Evolutionary conservation across 208 protist species (phyloP), one percentile per base, ranked within the genome.

Genomic region (Strigomonas culicis): DNA sequence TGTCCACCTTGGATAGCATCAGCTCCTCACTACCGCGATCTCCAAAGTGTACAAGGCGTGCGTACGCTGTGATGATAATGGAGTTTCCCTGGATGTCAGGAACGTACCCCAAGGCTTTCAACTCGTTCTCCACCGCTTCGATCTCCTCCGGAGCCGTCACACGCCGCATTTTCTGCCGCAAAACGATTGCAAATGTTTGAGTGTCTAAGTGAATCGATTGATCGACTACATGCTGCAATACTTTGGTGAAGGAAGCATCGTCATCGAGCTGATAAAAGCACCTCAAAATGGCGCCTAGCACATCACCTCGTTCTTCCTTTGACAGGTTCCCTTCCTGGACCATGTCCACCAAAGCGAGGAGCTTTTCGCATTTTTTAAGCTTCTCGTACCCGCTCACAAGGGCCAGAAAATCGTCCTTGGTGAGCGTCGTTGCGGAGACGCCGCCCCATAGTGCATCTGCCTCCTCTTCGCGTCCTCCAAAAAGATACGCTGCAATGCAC

Each of bases 1-100:
- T 95, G 59, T 92, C 88, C 52, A 95, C 88, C 70, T 95, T 95
- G 31, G 83, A 78, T 22, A 95, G 68, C 85, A 95, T 95, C 22
- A 95, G 64, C 72, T 95, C 88, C 62, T 92, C 85, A 62, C 79
- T 91, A 0, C 82, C 85, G 22, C 80, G 70, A 59, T 95, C 88
- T 17, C 88, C 86, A 79, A 90, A 95, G 84, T 92, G 85, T 0
- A 90, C 63, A 0, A 95, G 74, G 10, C 88, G 80, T 8, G 88
- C 88, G 67, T 91, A 95, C 7, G 82, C 80, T 0, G 85, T 84
- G 71, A 95, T 95, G 60, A 95, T 76, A 58, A 95, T 92, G 36
- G 85, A 89, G 62, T 91, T 92, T 58, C 85, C 83, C 13, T 82
- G 86, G 19, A 90, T 73, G 34, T 95, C 85, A n/a, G 83, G 75